phyloP scores from a whole-genome alignment of 148 eudicot genomes.

The Selenicereus undatus region DNA sequence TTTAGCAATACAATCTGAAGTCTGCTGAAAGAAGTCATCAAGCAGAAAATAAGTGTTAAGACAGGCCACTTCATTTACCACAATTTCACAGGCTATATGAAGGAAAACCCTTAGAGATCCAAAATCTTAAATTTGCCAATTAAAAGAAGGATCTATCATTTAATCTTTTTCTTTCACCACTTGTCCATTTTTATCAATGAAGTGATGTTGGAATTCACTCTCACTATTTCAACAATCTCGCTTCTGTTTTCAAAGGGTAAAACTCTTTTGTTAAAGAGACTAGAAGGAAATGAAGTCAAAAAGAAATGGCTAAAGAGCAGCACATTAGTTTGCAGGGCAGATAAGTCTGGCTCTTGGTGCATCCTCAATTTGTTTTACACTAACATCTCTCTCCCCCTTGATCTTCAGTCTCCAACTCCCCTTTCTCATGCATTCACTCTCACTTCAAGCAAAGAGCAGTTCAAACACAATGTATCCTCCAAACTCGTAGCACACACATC shows the following conservation, averaged over 20 bases:
- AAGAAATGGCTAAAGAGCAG: neutral
- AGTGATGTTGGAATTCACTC: neutral
- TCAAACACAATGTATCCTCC: neutral
- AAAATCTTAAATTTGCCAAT: neutral
- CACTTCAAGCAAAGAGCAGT: neutral
- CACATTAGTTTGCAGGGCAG: neutral
- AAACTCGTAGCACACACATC: neutral
- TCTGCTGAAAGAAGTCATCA: constrained; percentile 52
- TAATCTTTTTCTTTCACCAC: neutral
- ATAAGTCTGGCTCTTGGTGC: neutral
- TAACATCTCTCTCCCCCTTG: neutral
- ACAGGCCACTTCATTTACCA: neutral
- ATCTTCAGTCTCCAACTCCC: neutral
- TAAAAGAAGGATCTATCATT: neutral
- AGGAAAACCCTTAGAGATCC: neutral
- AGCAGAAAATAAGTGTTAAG: neutral
- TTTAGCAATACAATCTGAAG: constrained; percentile 80
- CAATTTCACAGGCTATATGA: neutral
- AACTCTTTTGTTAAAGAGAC: neutral
- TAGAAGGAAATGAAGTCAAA: no score
- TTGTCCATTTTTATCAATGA: neutral
- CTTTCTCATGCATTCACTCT: neutral
- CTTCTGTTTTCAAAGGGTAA: neutral
- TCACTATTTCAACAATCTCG: neutral
- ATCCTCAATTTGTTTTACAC: neutral